Evolutionary conservation across 2,329 filamentous ascomycete genomes (phyloP), one percentile per base, ranked within the genome.

Genomic region (Oidium heveae): DNA sequence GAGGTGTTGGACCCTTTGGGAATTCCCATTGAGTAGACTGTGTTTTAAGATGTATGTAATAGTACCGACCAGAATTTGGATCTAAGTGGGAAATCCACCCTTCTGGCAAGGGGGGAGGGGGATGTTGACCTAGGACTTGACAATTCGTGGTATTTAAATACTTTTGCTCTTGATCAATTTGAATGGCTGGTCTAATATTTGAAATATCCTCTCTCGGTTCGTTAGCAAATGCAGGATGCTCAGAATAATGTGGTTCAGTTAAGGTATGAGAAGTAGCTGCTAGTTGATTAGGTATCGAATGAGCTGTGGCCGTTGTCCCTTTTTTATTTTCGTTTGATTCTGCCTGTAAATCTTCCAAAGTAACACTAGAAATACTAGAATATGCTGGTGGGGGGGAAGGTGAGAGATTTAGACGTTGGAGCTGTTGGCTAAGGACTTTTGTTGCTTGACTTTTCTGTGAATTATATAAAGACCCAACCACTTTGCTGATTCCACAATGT

Each of bases 1-100:
- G 73, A 0, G 89, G 89, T 24, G 86, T 94, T 0, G 88, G 88
- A 0, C 89, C 89, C 68, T 95, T 96, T 32, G 91, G 91, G 61
- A 96, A 96, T 64, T 98, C 91, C 91, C 91, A 98, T 65, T 98
- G 91, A 0, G 91, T 98, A 2, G 88, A 86, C 65, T 96, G 91
- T 0, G 86, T 88, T 1, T 88, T 84, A 33, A 98, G 74, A 66
- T 98, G 91, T 57, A 98, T 98, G 64, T 98, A 98, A 67, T 98
- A 98, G 68, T 96, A 98, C 65, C 96, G 89, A 1, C 91, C 91
- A 1, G 89, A 96, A 64, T 84, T 94, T 60, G 86, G 84, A 65
- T 98, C 91, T 4, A 96, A 74, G 66, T 96, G 91, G 20, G 91
- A 86, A 63, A 98, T 96, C 91, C 91, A 98, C 36, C 91, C 91